Conservation (phyloP, 257 asterid genomes). For the Apocynum venetum region DNA sequence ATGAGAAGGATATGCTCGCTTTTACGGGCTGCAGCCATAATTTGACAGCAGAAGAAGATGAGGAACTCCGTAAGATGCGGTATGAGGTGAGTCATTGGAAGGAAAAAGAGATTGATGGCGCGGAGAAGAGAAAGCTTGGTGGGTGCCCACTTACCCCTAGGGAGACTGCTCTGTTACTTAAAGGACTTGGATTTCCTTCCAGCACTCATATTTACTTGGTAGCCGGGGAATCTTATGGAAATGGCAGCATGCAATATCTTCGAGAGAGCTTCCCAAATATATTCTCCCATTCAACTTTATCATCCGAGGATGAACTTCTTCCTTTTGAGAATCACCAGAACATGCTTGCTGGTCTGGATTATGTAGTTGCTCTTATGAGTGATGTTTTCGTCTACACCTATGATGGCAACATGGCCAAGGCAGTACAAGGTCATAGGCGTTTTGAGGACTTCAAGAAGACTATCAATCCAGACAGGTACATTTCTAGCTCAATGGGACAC, state of each 20-base stretch:
- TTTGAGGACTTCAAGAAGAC: conserved; percentile 90
- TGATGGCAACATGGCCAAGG: conserved; percentile 98
- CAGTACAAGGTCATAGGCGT: conserved; percentile 96
- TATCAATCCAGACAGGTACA: conserved; percentile 77
- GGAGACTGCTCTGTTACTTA: conserved; percentile 85
- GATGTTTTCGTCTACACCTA: conserved; percentile 85
- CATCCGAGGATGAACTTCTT: conserved; percentile 62
- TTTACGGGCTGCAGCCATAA: conserved; percentile 96
- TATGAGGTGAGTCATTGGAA: conserved; percentile 93
- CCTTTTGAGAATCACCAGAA: conserved; percentile 85
- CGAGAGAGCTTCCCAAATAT: conserved; percentile 68
- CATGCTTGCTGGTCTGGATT: conserved; percentile 96
- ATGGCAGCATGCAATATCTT: conserved; percentile 83
- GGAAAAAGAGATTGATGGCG: conserved; percentile 89
- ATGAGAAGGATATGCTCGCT: conserved; percentile 97
- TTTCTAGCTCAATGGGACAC: not conserved
- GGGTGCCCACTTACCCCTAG: conserved; percentile 97
- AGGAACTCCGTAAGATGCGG: conserved; percentile 77
- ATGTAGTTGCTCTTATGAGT: conserved; percentile 80
- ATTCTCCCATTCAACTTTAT: conserved; percentile 68
- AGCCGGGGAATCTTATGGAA: conserved; percentile 95
- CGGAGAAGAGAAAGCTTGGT: conserved; percentile 71
- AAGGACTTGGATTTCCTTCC: conserved; percentile 75
- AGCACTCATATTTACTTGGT: conserved; percentile 79
- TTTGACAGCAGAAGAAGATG: conserved; percentile 75